These are phyloP conservation scores for Zoysia japonica DNA, from an alignment of 176 grass and related monocot genomes.

Conservation along the genomic window DNA sequence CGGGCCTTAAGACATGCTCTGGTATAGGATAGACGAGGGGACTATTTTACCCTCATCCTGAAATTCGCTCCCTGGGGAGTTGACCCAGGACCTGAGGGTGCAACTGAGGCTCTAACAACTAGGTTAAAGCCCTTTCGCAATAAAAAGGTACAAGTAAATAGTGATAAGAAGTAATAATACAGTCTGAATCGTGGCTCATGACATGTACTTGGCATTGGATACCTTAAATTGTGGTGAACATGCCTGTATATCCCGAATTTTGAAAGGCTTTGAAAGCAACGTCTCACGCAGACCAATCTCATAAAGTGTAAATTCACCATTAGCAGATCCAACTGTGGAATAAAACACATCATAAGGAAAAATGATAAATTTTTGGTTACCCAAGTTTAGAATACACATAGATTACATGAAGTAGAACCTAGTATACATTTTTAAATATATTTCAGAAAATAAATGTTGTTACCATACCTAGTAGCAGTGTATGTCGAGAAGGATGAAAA, in stretches of 20 bases:
- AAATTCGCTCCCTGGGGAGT: no score
- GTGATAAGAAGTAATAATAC: conserved; percentile 29
- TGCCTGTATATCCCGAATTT: conserved; percentile 63
- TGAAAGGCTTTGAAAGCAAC: conserved; percentile 81
- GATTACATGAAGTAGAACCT: conserved; percentile 25
- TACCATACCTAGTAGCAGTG: conserved; percentile 79
- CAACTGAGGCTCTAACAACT: no score
- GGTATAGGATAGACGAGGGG: no score
- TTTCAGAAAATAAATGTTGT: conserved; percentile 11
- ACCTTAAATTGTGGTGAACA: conserved; percentile 74
- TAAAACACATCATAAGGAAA: conserved; percentile 27
- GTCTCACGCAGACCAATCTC: conserved; percentile 79
- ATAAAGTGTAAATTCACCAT: conserved; percentile 92
- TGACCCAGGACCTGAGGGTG: no score
- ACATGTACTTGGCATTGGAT: background rate
- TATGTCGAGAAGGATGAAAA: conserved; percentile 85
- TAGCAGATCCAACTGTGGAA: conserved; percentile 69
- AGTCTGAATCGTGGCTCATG: background rate
- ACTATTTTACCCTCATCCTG: no score
- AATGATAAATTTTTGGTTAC: conserved; percentile 16
- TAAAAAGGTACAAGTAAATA: conserved; percentile 27
- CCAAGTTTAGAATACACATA: conserved; percentile 12
- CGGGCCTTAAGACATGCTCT: no score
- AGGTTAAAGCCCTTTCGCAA: no score
- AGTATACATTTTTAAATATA: conserved; percentile 5